These are phyloP conservation scores for Ramalina peruviana DNA, from an alignment of 495 filamentous ascomycete genomes.

Conservation along the genomic window DNA sequence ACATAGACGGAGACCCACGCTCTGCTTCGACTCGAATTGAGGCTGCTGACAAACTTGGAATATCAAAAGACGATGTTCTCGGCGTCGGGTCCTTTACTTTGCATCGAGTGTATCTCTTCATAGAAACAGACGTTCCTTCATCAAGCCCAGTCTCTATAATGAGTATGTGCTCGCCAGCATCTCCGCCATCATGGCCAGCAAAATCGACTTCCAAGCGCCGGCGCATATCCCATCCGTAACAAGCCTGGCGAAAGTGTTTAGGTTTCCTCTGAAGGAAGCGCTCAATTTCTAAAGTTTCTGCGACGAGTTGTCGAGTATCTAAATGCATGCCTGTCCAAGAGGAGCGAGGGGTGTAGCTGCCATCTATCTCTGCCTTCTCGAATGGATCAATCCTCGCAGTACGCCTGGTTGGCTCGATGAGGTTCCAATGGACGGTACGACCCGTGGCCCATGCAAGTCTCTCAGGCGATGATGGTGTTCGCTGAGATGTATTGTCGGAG, in stretches of 20 bases:
- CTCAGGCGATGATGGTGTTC: slow-evolving; percentile 27
- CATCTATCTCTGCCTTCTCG: slow-evolving; percentile 40
- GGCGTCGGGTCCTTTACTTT: slow-evolving; percentile 17
- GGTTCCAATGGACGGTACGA: slow-evolving; percentile 62
- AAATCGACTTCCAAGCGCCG: slow-evolving; percentile 81
- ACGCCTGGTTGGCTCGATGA: slow-evolving; percentile 63
- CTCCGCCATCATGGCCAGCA: slow-evolving; percentile 58
- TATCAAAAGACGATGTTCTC: neutral
- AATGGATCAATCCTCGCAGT: slow-evolving; percentile 57
- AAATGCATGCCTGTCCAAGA: slow-evolving; percentile 62
- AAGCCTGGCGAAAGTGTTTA: slow-evolving; percentile 62
- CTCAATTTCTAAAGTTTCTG: slow-evolving; percentile 72
- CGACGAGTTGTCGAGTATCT: slow-evolving; percentile 49
- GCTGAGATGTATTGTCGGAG: neutral
- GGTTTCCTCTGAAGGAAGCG: slow-evolving; percentile 61
- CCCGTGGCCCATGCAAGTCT: slow-evolving; percentile 66
- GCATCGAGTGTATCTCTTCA: slow-evolving; percentile 40
- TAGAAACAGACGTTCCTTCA: slow-evolving; percentile 33
- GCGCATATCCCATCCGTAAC: slow-evolving; percentile 85
- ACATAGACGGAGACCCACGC: neutral
- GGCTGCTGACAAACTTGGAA: slow-evolving; percentile 19
- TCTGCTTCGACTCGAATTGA: slow-evolving; percentile 21
- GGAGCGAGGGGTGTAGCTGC: slow-evolving; percentile 52
- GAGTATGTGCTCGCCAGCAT: slow-evolving; percentile 59
- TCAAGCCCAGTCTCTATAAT: slow-evolving; percentile 58